Conservation (phyloP, 192 early-diverging fungal species). For the Backusella luteola region DNA sequence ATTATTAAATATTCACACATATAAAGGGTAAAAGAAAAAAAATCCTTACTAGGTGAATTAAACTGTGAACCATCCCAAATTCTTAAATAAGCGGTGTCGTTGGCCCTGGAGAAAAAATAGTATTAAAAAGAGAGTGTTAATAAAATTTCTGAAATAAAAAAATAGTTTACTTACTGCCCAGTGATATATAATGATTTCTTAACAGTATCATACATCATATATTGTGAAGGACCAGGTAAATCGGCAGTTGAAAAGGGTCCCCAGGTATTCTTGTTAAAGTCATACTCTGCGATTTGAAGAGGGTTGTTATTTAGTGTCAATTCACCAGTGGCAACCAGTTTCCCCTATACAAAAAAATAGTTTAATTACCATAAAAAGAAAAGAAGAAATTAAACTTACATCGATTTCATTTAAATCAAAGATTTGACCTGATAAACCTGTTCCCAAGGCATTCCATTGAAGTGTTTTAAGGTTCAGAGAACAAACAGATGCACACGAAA, state of each 20-base stretch:
- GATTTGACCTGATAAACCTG: conserved; percentile 27
- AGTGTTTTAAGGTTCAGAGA: conserved; percentile 16
- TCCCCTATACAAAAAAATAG: conserved; percentile 3
- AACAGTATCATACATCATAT: conserved; percentile 8
- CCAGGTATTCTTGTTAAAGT: conserved; percentile 14
- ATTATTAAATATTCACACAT: background rate
- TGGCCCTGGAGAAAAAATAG: background rate
- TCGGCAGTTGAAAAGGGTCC: background rate
- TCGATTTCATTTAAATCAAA: conserved; percentile 32
- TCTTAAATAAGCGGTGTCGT: background rate
- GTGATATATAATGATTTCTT: conserved; percentile 29
- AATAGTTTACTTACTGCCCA: conserved; percentile 32
- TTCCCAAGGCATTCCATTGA: conserved; percentile 34
- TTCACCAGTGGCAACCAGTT: conserved; percentile 23
- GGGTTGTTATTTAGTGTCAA: conserved; percentile 12
- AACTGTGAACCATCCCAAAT: conserved; percentile 22
- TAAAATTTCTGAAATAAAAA: background rate
- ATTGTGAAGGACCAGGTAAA: conserved; percentile 11
- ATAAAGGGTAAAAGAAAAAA: background rate
- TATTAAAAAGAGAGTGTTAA: background rate
- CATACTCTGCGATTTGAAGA: conserved; percentile 11
- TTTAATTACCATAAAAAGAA: background rate
- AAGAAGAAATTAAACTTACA: conserved; percentile 5
- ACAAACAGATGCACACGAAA: conserved; percentile 32
- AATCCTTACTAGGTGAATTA: background rate